Evolutionary conservation across 257 asterid species (phyloP).

Genomic region (Eustoma russellianum): DNA sequence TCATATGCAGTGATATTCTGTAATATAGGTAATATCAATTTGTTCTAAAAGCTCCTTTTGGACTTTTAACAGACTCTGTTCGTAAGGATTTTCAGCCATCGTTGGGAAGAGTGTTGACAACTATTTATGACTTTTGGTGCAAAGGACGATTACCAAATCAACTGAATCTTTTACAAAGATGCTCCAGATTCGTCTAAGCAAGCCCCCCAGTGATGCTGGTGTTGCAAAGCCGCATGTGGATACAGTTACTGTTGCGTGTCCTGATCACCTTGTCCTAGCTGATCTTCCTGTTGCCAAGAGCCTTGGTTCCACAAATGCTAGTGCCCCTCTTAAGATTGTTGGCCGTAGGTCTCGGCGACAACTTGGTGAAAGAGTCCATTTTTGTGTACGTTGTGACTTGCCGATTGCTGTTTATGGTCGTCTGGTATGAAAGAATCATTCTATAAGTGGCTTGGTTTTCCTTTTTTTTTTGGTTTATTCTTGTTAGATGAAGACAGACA

Average conservation of each 20-base stretch:
- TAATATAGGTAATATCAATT: no score
- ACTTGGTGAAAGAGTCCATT: slow-evolving; percentile 92
- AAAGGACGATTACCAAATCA: not conserved
- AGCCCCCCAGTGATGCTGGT: slow-evolving; percentile 68
- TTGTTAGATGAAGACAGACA: no score
- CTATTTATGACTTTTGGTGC: no score
- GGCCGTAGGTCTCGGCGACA: slow-evolving; percentile 95
- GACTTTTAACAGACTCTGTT: no score
- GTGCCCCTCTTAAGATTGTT: slow-evolving; percentile 50
- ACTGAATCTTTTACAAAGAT: slow-evolving; percentile 22
- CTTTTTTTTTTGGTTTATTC: no score
- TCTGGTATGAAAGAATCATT: slow-evolving; percentile 34
- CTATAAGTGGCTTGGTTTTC: not conserved
- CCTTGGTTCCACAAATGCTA: slow-evolving; percentile 51
- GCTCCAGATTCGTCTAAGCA: slow-evolving; percentile 96
- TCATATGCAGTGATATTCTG: no score
- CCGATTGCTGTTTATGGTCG: slow-evolving; percentile 97
- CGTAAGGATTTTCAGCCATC: no score
- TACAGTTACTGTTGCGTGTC: slow-evolving; percentile 86
- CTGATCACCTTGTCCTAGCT: slow-evolving; percentile 87
- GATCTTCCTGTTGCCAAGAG: slow-evolving; percentile 97
- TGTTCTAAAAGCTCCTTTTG: no score
- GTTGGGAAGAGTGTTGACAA: no score
- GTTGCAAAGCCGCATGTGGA: slow-evolving; percentile 52
- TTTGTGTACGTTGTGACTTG: slow-evolving; percentile 78